Evolutionary conservation across 164 flowering plant species (phyloP).

Genomic region (Tetracentron sinense): DNA sequence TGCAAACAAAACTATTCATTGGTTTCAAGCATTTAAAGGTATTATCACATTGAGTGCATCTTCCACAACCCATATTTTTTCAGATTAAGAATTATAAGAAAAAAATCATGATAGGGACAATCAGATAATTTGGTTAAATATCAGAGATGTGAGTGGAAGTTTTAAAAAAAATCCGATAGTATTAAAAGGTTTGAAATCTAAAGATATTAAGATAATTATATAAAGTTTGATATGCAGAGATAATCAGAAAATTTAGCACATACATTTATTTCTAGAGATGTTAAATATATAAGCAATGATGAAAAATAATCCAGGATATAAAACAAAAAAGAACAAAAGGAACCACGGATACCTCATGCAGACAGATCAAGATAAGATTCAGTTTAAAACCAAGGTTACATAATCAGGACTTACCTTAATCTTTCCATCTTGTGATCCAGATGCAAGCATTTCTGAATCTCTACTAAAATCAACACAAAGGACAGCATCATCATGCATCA

Average conservation of each 20-base stretch:
- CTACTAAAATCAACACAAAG: slow-evolving; percentile 95
- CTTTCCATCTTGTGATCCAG: slow-evolving; percentile 98
- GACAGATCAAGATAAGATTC: not conserved
- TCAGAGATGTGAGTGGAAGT: not conserved
- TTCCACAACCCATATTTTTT: not conserved
- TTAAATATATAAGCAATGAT: too few relatives aligned
- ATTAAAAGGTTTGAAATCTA: not conserved
- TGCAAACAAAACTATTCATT: not conserved
- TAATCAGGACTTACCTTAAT: slow-evolving; percentile 57
- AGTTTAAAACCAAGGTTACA: not conserved
- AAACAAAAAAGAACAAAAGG: not conserved
- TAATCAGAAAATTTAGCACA: too few relatives aligned
- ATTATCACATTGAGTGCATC: not conserved
- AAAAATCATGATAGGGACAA: not conserved
- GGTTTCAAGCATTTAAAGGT: not conserved
- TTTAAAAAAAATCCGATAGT: too few relatives aligned
- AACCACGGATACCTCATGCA: too few relatives aligned
- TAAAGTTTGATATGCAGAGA: too few relatives aligned
- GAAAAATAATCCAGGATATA: too few relatives aligned
- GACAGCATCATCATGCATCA: slow-evolving; percentile 99
- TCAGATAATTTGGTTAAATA: not conserved
- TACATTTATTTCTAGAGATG: too few relatives aligned
- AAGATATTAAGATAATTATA: too few relatives aligned
- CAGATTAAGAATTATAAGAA: not conserved
- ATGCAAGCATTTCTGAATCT: slow-evolving; percentile 96